Evolutionary conservation across 1,139 yeast species (phyloP).

Genomic region (Magnusiomyces fungicola): DNA sequence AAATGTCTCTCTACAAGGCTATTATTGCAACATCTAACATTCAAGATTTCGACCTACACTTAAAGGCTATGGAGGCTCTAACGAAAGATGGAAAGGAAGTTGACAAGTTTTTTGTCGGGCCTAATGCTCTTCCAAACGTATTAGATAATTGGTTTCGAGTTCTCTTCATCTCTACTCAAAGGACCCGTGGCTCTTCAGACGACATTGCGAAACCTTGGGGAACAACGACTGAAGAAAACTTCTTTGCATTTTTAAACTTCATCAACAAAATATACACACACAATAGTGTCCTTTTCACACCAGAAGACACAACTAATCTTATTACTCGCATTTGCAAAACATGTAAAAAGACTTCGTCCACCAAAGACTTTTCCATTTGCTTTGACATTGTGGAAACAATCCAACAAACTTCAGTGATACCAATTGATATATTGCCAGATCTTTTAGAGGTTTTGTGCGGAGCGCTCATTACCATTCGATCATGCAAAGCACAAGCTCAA

Average conservation of each 20-base stretch:
- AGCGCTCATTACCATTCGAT: slow-evolving; percentile 36
- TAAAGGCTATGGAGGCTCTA: slow-evolving; percentile 45
- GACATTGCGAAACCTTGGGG: slow-evolving; percentile 31
- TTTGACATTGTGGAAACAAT: slow-evolving; percentile 43
- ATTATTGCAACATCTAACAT: slow-evolving; percentile 44
- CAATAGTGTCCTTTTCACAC: slow-evolving; percentile 30
- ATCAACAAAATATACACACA: slow-evolving; percentile 42
- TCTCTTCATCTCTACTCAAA: slow-evolving; percentile 29
- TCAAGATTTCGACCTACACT: slow-evolving; percentile 50
- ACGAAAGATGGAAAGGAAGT: slow-evolving; percentile 58
- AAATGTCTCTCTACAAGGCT: slow-evolving; percentile 53
- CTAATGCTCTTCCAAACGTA: slow-evolving; percentile 39
- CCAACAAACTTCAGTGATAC: slow-evolving; percentile 44
- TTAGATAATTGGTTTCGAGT: slow-evolving; percentile 33
- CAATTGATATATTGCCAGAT: slow-evolving; percentile 35
- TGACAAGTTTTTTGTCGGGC: slow-evolving; percentile 45
- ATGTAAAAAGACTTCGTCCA: slow-evolving; percentile 40
- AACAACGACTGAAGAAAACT: slow-evolving; percentile 27
- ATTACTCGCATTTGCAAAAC: slow-evolving; percentile 37
- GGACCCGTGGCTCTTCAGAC: slow-evolving; percentile 23
- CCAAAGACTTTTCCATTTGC: slow-evolving; percentile 37
- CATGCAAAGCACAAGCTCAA: slow-evolving; percentile 38
- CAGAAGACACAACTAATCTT: slow-evolving; percentile 19
- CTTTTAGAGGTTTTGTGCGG: slow-evolving; percentile 46
- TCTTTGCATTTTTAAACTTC: slow-evolving; percentile 35